These are phyloP conservation scores for Myriosclerotinia scirpicola DNA, from an alignment of 2,329 filamentous ascomycete species.

Conservation along the genomic window DNA sequence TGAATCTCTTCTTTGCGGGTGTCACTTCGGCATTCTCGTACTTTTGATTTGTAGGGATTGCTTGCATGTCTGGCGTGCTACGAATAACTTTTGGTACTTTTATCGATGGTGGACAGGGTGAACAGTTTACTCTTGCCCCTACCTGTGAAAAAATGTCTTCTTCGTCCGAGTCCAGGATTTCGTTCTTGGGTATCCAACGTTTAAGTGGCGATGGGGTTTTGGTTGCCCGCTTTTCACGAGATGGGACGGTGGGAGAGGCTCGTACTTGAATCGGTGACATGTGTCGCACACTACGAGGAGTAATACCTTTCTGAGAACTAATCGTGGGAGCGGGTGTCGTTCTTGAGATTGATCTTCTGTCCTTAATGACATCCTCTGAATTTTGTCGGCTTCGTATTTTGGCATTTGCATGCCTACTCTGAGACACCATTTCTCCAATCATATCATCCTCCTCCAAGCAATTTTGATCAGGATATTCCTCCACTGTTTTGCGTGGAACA, in stretches of 20 bases:
- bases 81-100: conserved; percentile 27
- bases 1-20: conserved; percentile 26
- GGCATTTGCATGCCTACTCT: not conserved
- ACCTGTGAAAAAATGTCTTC: conserved; percentile 34
- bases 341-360: conserved; percentile 12
- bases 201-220: conserved; percentile 28
- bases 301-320: conserved; percentile 4
- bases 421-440: conserved; percentile 10
- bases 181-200: conserved; percentile 21
- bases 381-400: conserved; percentile 6
- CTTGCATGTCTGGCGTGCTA: not conserved
- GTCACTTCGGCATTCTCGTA: conserved; percentile 20
- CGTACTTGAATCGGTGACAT: conserved; percentile 31
- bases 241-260: conserved; percentile 31
- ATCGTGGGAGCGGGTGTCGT: conserved; percentile 1
- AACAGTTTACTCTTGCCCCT: conserved; percentile 27
- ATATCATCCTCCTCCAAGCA: conserved; percentile 11
- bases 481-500: conserved; percentile 7
- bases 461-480: not conserved
- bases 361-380: conserved; percentile 8
- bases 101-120: conserved; percentile 27
- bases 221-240: conserved; percentile 20
- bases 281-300: not conserved
- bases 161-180: conserved; percentile 40
- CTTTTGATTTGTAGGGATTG: not conserved